A percentile compares a stretch with the other conserved stretches of the same genome.
These are phyloP conservation scores for Capsicum baccatum DNA, from an alignment of 257 asterid species.

Conservation along the genomic window DNA sequence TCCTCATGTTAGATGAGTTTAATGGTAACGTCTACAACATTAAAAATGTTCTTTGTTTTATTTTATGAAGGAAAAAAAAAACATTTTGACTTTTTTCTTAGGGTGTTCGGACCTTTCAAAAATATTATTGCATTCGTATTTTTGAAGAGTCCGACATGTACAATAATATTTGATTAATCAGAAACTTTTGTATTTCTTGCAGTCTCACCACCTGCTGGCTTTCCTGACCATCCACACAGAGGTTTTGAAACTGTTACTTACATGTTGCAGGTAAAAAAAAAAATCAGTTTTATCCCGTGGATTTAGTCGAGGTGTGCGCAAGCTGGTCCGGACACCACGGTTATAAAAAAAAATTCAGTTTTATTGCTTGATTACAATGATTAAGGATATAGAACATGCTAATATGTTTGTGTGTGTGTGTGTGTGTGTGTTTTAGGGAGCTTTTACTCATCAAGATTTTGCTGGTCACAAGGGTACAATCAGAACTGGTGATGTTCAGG, in stretches of 20 bases:
- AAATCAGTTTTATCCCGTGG: too few relatives aligned
- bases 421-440: conserved; percentile 54
- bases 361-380: too few relatives aligned
- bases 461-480: conserved; percentile 87
- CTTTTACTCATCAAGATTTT: conserved; percentile 88
- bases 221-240: conserved; percentile 98
- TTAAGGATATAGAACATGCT: too few relatives aligned
- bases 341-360: too few relatives aligned
- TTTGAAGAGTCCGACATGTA: too few relatives aligned
- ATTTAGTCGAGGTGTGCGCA: too few relatives aligned
- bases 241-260: conserved; percentile 97
- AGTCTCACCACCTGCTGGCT: conserved; percentile 95
- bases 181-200: conserved; percentile 12
- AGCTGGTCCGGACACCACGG: too few relatives aligned
- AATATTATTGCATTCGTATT: too few relatives aligned
- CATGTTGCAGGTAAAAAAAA: conserved; percentile 60
- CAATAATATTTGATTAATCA: neutral
- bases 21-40: conserved; percentile 45
- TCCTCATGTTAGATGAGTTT: conserved; percentile 85
- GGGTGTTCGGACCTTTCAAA: too few relatives aligned
- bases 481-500: conserved; percentile 88
- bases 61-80: neutral
- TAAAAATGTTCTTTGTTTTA: neutral
- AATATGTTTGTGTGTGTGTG: too few relatives aligned
- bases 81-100: neutral